phyloP scores from a whole-genome alignment of 1,139 yeast species.

The Hansenula sp. region DNA sequence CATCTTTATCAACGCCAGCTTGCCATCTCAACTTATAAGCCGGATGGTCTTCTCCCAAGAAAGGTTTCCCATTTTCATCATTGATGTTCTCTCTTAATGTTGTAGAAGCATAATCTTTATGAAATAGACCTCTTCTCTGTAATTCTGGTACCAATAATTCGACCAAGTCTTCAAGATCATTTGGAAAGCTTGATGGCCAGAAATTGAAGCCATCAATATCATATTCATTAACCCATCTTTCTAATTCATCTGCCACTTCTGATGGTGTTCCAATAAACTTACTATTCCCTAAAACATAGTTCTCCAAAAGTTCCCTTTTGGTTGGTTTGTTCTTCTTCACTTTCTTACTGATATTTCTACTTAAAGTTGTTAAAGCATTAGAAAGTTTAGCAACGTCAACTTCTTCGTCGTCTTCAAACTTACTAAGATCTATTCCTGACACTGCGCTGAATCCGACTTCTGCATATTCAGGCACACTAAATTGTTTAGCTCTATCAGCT shows the following conservation, averaged over 20 bases:
- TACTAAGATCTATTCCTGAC: conserved; percentile 31
- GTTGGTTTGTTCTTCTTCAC: conserved; percentile 5
- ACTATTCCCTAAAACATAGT: conserved; percentile 9
- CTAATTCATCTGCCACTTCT: conserved; percentile 26
- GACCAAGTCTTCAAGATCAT: conserved; percentile 26
- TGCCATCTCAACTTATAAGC: conserved; percentile 34
- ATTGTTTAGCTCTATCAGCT: conserved; percentile 23
- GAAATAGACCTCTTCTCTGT: conserved; percentile 24
- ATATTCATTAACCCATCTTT: conserved; percentile 25
- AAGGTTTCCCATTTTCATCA: conserved; percentile 23
- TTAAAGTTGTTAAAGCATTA: neutral
- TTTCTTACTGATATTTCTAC: conserved; percentile 15
- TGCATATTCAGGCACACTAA: conserved; percentile 36
- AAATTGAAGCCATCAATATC: conserved; percentile 31
- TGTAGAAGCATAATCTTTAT: conserved; percentile 24
- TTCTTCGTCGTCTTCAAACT: conserved; percentile 29
- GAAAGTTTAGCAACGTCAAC: conserved; percentile 14
- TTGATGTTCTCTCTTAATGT: conserved; percentile 22
- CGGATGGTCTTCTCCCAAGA: conserved; percentile 24
- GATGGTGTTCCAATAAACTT: conserved; percentile 20
- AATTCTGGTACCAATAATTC: conserved; percentile 27
- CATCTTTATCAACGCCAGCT: conserved; percentile 4
- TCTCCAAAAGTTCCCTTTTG: conserved; percentile 7
- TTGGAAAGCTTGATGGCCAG: conserved; percentile 23
- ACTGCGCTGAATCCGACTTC: conserved; percentile 13